Base-by-base conservation (phyloP, 2,329 filamentous ascomycete species). In the Nakataea oryzae region DNA sequence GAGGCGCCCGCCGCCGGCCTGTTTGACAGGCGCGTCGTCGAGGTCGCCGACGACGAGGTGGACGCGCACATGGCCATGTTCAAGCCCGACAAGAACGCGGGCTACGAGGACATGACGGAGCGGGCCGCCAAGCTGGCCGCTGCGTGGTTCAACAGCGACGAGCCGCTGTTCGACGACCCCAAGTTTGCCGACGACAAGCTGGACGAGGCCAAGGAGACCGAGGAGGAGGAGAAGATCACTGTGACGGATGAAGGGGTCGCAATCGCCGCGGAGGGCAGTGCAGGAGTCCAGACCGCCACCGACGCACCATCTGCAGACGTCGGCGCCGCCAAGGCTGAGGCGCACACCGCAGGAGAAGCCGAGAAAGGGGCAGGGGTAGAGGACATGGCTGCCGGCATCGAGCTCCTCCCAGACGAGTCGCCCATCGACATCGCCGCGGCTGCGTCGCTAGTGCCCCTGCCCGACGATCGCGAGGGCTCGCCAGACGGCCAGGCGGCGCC, bases 31-130 rank as follows among this genome's bases (percentile, higher is more conserved):
- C 72, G 74, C 54, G 81, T 88, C 34, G 88, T 95, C 69, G 81
- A 85, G 57, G 83, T 82, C 58, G 84, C 82, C 0, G 76, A 78
- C 1, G 88, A 91, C 66, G 91, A 96, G 74, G 83, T 90, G 1
- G 81, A 82, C 63, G 90, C 90, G 1, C 91, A 95, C 68, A 81
- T 86, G 71, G 81, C 76, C 67, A 76, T 90, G 79, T 90, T 90
- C 68, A 78, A 78, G 55, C 81, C 81, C 0, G 78, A 81, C 63
- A 83, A 81, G 66, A 87, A 90, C 66, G 77, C 81, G 9, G 81
- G 82, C 1, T 90, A 90, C 66, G 84, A 86, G 64, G 76, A 76
- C 7, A 87, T 90, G 81, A 79, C 81, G 21, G 81, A 84, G 54
- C 74, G 81, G 55, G 81, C 86, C 1, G 82, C 82, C 54, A 79